Evolutionary conservation across 23 red algal species (phyloP).

Genomic region (Chondrus crispus): DNA sequence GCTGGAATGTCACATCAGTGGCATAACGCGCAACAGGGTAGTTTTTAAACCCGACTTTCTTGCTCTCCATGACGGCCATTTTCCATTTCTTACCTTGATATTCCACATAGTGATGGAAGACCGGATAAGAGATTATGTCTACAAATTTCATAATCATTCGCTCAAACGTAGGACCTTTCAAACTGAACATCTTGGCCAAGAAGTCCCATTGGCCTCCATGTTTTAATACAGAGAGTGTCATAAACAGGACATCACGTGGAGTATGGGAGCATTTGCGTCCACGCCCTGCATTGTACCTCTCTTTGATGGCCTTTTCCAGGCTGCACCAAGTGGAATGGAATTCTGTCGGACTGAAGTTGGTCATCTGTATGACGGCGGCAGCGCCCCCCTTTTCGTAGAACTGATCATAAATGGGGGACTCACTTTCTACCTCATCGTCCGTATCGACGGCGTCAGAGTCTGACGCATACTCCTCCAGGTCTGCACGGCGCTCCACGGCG

Average conservation of each 20-base stretch:
- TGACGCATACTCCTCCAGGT: no score
- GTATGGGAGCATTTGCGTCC: not conserved
- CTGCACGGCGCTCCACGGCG: no score
- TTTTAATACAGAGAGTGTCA: not conserved
- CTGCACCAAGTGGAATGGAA: not conserved
- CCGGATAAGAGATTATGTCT: not conserved
- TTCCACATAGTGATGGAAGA: not conserved
- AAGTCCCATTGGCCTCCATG: not conserved
- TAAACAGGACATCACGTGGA: conserved; percentile 14
- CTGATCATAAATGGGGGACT: not conserved
- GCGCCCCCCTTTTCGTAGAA: not conserved
- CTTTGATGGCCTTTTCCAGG: not conserved
- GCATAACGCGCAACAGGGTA: not conserved
- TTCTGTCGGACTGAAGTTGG: not conserved
- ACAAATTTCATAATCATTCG: not conserved
- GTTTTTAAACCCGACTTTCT: not conserved
- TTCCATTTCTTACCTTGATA: not conserved
- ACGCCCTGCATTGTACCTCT: not conserved
- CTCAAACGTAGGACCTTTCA: not conserved
- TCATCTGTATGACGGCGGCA: not conserved
- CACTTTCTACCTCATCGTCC: not conserved
- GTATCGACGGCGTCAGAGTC: no score
- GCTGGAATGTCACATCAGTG: not conserved
- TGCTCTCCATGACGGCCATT: not conserved
- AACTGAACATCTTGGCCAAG: not conserved